A percentile compares a stretch with the other conserved stretches of the same genome.
Conservation (phyloP, 2,329 filamentous ascomycete genomes). For the Microcera coccophila region DNA sequence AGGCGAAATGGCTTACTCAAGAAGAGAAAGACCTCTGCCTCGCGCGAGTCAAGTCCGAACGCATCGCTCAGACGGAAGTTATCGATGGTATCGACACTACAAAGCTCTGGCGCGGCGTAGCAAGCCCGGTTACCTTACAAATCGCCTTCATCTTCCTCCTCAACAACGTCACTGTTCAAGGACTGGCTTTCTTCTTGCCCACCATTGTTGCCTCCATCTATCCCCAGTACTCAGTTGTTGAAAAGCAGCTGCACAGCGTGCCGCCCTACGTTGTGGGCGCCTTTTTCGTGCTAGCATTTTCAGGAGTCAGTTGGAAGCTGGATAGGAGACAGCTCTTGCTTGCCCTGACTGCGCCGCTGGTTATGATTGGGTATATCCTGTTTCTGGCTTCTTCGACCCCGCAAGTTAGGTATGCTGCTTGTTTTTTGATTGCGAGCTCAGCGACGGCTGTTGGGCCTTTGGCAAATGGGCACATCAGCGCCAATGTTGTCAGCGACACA, state of each 20-base stretch:
- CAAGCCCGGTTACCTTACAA: conserved; percentile 53
- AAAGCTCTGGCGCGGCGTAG: conserved; percentile 57
- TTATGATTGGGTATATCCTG: conserved; percentile 62
- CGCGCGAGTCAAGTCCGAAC: conserved; percentile 57
- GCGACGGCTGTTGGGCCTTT: conserved; percentile 60
- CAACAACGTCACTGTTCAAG: conserved; percentile 64
- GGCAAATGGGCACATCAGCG: conserved; percentile 59
- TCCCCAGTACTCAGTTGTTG: conserved; percentile 51
- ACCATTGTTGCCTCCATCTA: conserved; percentile 65
- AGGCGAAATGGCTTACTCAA: conserved; percentile 58
- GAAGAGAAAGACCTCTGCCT: conserved; percentile 63
- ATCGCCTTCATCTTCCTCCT: conserved; percentile 58
- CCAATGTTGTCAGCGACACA: conserved; percentile 63
- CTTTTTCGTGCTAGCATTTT: conserved; percentile 56
- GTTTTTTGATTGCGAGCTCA: conserved; percentile 58
- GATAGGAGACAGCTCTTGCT: conserved; percentile 55
- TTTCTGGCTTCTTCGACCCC: conserved; percentile 50
- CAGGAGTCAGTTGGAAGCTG: conserved; percentile 53
- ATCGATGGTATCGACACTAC: conserved; percentile 57
- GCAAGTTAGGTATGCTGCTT: conserved; percentile 56
- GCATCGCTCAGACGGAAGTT: conserved; percentile 55
- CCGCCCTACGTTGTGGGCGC: conserved; percentile 61
- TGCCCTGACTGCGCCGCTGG: conserved; percentile 50
- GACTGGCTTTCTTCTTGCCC: conserved; percentile 62
- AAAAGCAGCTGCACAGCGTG: conserved; percentile 61